Evolutionary conservation across 139 green algal genomes (phyloP).

Genomic region (Nannochloris sp.): DNA sequence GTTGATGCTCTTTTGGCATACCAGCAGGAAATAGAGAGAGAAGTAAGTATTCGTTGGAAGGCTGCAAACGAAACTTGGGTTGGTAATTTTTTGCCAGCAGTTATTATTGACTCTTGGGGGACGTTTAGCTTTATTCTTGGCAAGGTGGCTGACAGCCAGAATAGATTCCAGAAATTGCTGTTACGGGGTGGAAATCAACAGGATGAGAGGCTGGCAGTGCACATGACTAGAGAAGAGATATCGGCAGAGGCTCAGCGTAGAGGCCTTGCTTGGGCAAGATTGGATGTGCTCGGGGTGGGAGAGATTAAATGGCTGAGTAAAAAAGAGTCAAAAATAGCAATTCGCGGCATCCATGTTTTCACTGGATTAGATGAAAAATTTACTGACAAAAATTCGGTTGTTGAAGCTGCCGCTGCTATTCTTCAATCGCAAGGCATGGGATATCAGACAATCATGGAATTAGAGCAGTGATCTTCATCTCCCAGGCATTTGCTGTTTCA

Average conservation of each 20-base stretch:
- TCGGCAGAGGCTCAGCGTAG: conserved; percentile 1
- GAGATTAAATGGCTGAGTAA: conserved; percentile 52
- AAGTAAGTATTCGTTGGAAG: conserved; percentile 16
- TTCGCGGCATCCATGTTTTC: neutral
- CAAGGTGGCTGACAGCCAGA: conserved; percentile 27
- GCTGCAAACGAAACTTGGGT: conserved; percentile 13
- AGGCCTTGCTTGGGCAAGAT: conserved; percentile 20
- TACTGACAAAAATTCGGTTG: conserved; percentile 1
- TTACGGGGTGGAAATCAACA: conserved; percentile 50
- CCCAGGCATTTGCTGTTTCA: neutral
- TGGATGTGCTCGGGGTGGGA: conserved; percentile 49
- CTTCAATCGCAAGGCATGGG: neutral
- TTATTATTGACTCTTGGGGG: conserved; percentile 56
- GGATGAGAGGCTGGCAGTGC: conserved; percentile 35
- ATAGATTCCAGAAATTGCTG: conserved; percentile 45
- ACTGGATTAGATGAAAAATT: conserved; percentile 6
- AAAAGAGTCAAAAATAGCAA: conserved; percentile 27
- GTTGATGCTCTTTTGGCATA: conserved; percentile 17
- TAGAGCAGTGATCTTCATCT: neutral
- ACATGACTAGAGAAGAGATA: conserved; percentile 15
- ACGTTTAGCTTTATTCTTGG: conserved; percentile 48
- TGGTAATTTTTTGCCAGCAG: conserved; percentile 28
- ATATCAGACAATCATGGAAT: neutral
- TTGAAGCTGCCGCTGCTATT: neutral
- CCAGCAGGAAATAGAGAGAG: conserved; percentile 30